Conservation (phyloP, 306 rosid genomes). For the Pyrus communis region DNA sequence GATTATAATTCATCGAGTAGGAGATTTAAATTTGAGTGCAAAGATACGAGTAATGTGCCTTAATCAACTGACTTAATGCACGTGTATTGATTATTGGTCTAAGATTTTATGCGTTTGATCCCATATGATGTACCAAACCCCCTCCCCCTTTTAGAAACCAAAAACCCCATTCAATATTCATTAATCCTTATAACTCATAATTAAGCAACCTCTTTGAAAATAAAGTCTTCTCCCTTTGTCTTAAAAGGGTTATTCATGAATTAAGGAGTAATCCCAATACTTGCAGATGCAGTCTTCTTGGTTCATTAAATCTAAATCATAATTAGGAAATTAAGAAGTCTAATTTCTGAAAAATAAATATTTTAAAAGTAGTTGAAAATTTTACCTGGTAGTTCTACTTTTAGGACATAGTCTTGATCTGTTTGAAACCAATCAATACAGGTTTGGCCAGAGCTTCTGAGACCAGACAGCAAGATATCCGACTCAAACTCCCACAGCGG, state of each 20-base stretch:
- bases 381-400: slow-evolving; percentile 77
- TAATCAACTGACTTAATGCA: no score
- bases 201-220: no score
- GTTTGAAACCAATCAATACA: slow-evolving; percentile 69
- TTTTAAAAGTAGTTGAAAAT: neutral
- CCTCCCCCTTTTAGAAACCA: no score
- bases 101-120: no score
- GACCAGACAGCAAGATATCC: slow-evolving; percentile 53
- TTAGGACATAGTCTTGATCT: slow-evolving; percentile 58
- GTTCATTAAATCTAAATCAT: neutral
- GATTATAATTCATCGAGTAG: no score
- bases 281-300: neutral
- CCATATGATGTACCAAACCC: no score
- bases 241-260: slow-evolving; percentile 12
- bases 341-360: slow-evolving; percentile 5
- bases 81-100: no score
- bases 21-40: no score
- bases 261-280: slow-evolving; percentile 8
- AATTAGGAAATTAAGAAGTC: neutral
- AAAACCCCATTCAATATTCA: no score
- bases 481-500: slow-evolving; percentile 96
- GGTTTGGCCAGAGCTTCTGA: slow-evolving; percentile 42
- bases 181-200: no score
- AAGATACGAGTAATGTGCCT: no score
- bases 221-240: neutral